Conservation (phyloP, 2,329 filamentous ascomycete genomes). For the Harringtonia aguacate region DNA sequence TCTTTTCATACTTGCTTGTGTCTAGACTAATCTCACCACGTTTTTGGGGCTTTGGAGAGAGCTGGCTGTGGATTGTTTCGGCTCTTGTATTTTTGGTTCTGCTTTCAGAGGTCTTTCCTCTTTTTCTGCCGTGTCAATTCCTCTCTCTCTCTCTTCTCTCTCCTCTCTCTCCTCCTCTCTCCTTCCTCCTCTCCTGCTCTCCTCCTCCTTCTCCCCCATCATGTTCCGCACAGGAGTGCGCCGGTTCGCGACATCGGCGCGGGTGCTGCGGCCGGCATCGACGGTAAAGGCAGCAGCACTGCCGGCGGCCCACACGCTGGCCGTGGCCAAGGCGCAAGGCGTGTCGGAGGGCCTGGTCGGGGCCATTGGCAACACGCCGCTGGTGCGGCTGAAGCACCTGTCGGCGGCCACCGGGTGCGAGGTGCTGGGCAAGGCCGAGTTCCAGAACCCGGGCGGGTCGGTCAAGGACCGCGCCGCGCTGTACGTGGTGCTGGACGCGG, state of each 20-base stretch:
- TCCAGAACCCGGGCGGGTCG: conserved; percentile 94
- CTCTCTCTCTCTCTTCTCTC: not conserved
- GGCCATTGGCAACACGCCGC: conserved; percentile 96
- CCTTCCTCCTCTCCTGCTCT: too few species aligned
- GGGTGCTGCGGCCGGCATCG: conserved; percentile 27
- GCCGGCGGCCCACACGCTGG: conserved; percentile 51
- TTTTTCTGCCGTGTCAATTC: too few species aligned
- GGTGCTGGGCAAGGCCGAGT: conserved; percentile 92
- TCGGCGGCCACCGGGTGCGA: conserved; percentile 90
- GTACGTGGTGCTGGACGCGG: conserved; percentile 88
- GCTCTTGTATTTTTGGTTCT: too few species aligned
- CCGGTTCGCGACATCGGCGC: conserved; percentile 48
- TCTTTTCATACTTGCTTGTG: too few species aligned
- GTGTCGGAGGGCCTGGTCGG: conserved; percentile 68
- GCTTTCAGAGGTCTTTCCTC: too few species aligned
- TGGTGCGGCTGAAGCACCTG: conserved; percentile 80
- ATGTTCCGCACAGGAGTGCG: conserved; percentile 65
- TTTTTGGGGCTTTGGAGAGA: too few species aligned
- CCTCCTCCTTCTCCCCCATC: too few species aligned
- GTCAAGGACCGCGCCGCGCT: conserved; percentile 95
- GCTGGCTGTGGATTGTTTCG: too few species aligned
- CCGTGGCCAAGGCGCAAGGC: conserved; percentile 71
- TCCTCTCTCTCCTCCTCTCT: not conserved
- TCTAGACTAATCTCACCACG: too few species aligned
- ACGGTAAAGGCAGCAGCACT: conserved; percentile 26